Conservation (phyloP, 2,329 filamentous ascomycete genomes). For the Colletotrichum liaoningense region DNA sequence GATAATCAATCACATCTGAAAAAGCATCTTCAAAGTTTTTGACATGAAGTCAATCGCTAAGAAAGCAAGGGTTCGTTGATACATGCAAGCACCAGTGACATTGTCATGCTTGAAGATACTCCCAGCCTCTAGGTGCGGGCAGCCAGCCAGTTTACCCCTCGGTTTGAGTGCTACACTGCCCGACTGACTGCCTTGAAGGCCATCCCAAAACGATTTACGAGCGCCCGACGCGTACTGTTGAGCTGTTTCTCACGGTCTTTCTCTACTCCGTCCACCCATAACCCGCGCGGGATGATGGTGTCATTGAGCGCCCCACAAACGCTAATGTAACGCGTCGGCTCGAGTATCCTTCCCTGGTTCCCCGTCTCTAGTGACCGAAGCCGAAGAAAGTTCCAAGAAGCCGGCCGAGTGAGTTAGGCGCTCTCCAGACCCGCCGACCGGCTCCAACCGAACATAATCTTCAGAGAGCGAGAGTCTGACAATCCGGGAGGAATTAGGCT, state of each 20-base stretch:
- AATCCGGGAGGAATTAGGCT: neutral
- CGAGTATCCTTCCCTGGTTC: neutral
- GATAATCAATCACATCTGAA: neutral
- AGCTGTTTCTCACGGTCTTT: neutral
- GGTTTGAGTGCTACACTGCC: too few species aligned
- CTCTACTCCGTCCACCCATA: too few species aligned
- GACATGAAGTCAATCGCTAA: neutral
- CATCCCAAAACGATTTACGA: too few species aligned
- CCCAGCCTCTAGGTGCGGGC: too few species aligned
- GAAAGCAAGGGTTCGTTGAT: neutral
- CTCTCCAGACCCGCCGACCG: neutral
- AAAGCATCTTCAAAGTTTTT: neutral
- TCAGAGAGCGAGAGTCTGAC: neutral
- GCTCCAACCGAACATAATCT: neutral
- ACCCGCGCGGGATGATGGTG: neutral
- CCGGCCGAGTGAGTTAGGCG: neutral
- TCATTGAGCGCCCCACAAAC: neutral
- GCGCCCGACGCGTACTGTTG: neutral
- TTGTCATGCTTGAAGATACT: too few species aligned
- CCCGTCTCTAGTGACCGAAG: neutral
- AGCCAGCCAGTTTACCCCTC: neutral
- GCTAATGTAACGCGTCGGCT: neutral
- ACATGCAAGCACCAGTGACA: neutral
- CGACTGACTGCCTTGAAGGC: too few species aligned
- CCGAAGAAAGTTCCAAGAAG: neutral